These are phyloP conservation scores for Termitomyces sp. DNA, from an alignment of 768 basidiomycete species.

Conservation along the genomic window DNA sequence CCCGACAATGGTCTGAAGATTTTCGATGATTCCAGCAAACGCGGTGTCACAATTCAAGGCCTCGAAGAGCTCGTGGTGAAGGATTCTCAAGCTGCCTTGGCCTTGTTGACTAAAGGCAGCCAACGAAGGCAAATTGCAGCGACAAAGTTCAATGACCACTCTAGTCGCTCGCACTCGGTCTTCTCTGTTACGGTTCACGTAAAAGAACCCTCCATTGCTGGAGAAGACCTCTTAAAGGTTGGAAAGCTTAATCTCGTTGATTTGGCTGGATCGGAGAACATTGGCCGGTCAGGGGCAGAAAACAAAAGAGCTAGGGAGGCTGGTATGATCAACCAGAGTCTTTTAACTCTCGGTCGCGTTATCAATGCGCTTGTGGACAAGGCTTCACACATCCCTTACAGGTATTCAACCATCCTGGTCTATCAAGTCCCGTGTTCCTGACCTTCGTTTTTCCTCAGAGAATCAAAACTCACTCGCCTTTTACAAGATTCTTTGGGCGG, in stretches of 20 bases:
- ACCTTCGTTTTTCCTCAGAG: constrained; percentile 39
- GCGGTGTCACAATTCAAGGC: constrained; percentile 91
- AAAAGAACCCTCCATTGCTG: constrained; percentile 73
- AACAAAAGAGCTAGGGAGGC: constrained; percentile 94
- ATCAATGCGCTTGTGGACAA: constrained; percentile 95
- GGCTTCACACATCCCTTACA: constrained; percentile 90
- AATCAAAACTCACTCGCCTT: constrained; percentile 95
- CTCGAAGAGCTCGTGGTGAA: constrained; percentile 87
- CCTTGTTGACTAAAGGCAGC: constrained; percentile 84
- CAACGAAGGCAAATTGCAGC: constrained; percentile 89
- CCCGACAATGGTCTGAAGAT: constrained; percentile 69
- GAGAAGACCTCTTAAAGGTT: constrained; percentile 87
- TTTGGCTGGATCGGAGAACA: constrained; percentile 95
- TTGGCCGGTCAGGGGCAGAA: constrained; percentile 92
- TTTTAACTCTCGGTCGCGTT: constrained; percentile 94
- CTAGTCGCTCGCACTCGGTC: constrained; percentile 95
- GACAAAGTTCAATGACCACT: constrained; percentile 97
- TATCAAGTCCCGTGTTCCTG: not conserved
- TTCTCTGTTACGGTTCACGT: constrained; percentile 95
- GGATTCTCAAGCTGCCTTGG: constrained; percentile 78
- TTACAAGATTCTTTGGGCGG: constrained; percentile 99
- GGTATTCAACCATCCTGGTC: constrained; percentile 40
- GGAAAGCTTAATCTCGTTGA: constrained; percentile 98
- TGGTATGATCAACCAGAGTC: constrained; percentile 97
- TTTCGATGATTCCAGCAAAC: constrained; percentile 87